Evolutionary conservation across 345 rosid genomes (phyloP).

Genomic region (Euclidium syriacum): DNA sequence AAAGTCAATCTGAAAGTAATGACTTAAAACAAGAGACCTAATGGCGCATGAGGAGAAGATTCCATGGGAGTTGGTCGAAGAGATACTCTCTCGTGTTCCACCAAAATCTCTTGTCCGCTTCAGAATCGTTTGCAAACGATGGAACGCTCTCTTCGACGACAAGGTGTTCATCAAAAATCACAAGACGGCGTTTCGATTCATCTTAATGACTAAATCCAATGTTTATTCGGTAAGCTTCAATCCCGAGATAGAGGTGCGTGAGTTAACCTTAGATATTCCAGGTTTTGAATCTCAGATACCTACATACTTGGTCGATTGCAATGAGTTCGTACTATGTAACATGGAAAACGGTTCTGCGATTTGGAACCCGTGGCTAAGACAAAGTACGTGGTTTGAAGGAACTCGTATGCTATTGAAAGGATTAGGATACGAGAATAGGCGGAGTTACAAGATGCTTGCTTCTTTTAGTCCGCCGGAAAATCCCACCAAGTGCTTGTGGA

Average conservation of each 20-base stretch:
- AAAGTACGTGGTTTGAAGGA: not conserved
- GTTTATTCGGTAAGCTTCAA: conserved; percentile 11
- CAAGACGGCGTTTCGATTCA: conserved; percentile 1
- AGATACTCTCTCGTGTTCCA: not conserved
- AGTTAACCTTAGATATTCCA: not conserved
- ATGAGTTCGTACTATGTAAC: not conserved
- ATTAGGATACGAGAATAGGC: not conserved
- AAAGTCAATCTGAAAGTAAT: too few species aligned
- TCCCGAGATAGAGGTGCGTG: not conserved
- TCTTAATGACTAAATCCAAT: conserved; percentile 4
- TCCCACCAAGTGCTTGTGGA: not conserved
- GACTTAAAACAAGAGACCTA: too few species aligned
- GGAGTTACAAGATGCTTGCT: conserved; percentile 1
- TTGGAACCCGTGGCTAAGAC: not conserved
- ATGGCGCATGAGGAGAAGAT: not conserved
- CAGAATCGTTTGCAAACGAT: not conserved
- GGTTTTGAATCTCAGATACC: not conserved
- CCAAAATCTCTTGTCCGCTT: not conserved
- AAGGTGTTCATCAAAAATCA: conserved; percentile 4
- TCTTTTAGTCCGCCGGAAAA: not conserved
- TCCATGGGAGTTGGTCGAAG: not conserved
- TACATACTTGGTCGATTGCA: not conserved
- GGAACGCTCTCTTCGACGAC: not conserved
- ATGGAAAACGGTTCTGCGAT: not conserved
- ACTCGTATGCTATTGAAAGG: not conserved